Conservation (phyloP, 176 grass and related monocot genomes). For the Puccinellia tenuiflora region DNA sequence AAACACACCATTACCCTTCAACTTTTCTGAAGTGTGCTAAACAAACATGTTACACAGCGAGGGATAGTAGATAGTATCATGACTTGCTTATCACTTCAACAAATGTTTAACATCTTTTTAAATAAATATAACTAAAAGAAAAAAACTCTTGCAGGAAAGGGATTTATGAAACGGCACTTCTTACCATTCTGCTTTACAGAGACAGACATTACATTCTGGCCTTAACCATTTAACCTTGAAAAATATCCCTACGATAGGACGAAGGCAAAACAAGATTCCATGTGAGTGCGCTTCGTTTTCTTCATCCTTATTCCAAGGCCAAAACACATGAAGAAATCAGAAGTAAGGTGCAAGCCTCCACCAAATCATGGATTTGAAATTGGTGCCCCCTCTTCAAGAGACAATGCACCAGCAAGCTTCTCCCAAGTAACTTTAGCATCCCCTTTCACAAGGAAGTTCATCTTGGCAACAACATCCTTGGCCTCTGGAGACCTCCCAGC, state of each 20-base stretch:
- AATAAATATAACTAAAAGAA: constrained; percentile 33
- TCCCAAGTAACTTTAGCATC: constrained; percentile 68
- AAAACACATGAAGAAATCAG: constrained; percentile 15
- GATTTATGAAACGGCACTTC: constrained; percentile 1
- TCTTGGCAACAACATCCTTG: constrained; percentile 58
- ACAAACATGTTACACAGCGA: constrained; percentile 13
- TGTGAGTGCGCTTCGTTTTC: constrained; percentile 4
- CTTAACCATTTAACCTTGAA: constrained; percentile 22
- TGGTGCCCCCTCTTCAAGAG: constrained; percentile 32
- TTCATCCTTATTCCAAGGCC: constrained; percentile 8
- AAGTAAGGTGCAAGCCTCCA: background rate
- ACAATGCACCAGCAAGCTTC: constrained; percentile 55
- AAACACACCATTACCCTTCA: constrained; percentile 5
- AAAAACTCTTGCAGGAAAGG: constrained; percentile 13
- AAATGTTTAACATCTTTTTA: constrained; percentile 17
- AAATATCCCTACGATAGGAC: constrained; percentile 14
- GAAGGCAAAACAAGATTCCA: constrained; percentile 11
- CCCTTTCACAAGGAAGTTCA: constrained; percentile 53
- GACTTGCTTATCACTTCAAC: constrained; percentile 9
- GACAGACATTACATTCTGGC: constrained; percentile 28
- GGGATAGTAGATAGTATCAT: constrained; percentile 8
- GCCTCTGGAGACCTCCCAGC: constrained; percentile 49
- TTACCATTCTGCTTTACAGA: constrained; percentile 25
- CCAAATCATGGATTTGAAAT: constrained; percentile 40
- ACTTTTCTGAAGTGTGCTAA: constrained; percentile 7